Base-by-base conservation (phyloP, 176 grass and related monocot genomes). In the Dactylis glomerata region DNA sequence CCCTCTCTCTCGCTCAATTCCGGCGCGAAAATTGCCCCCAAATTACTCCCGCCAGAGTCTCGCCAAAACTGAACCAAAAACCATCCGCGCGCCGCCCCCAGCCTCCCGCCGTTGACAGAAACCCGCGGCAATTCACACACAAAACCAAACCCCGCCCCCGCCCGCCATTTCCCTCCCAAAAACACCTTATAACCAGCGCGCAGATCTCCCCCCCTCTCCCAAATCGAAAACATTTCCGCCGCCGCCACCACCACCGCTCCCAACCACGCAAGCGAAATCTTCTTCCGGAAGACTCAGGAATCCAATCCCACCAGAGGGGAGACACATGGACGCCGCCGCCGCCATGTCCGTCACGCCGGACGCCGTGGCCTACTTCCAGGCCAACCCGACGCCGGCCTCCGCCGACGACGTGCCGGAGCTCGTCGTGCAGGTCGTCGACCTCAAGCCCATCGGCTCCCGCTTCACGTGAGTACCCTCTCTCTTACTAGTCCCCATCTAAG, bases 351-450 rank as follows among this genome's bases (percentile, higher is more conserved):
- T 91, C 49, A 96, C 88, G 32, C 86, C 76, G 12, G 86, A 79
- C 33, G 96, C 93, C 20, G 83, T 99, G 82, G 75, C 91, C 37
- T n/a, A 58, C 75, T 20, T 96, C 26, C 83, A 86, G 17, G 81
- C 74, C 44, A 87, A 96, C 84, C 88, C 91, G 3, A 84, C 84
- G 73, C 87, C 91, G 5, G 76, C 75, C 75, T 54, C 80, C 5
- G 32, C 46, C 13, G 84, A 78, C 23, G 93, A 82, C 37, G 67
- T 89, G 26, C 84, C 88, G 44, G 91, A 86, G 64, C 83, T 89
- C 83, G 69, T 99, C 80, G 80, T 99, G 26, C 96, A 99, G 89
- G 93, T 96, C 88, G 78, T 99, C 57, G 96, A 99, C 84, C 89
- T 99, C 83, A 99, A 90, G 77, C 62, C 93, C 62, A 87, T 99